Conservation (phyloP, 805 yeast genomes). For the Novakomyces olei region DNA sequence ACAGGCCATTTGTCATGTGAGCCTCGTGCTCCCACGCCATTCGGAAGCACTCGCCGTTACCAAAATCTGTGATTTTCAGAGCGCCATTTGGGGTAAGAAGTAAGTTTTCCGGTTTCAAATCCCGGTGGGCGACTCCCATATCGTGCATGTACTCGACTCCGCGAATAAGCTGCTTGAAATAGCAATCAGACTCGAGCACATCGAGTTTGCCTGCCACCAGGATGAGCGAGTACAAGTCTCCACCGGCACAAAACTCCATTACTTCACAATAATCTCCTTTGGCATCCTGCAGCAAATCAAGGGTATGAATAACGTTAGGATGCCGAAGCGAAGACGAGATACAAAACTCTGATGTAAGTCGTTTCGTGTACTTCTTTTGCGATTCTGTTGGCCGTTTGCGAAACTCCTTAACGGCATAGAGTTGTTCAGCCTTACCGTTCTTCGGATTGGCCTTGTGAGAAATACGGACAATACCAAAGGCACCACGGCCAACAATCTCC, state of each 20-base stretch:
- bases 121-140: slow-evolving; percentile 87
- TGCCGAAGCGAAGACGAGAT: slow-evolving; percentile 57
- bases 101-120: slow-evolving; percentile 72
- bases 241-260: slow-evolving; percentile 89
- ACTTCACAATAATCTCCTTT: slow-evolving; percentile 61
- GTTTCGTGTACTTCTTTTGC: slow-evolving; percentile 33
- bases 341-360: slow-evolving; percentile 79
- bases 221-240: slow-evolving; percentile 47
- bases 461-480: slow-evolving; percentile 81
- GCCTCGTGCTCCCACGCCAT: slow-evolving; percentile 72
- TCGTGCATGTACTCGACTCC: slow-evolving; percentile 73
- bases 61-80: slow-evolving; percentile 62
- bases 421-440: slow-evolving; percentile 20
- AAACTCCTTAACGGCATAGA: slow-evolving; percentile 61
- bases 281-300: slow-evolving; percentile 58
- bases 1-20: slow-evolving; percentile 46
- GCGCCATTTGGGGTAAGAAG: slow-evolving; percentile 44
- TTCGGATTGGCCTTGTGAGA: slow-evolving; percentile 37
- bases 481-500: slow-evolving; percentile 82
- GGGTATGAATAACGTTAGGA: slow-evolving; percentile 53
- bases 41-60: slow-evolving; percentile 73
- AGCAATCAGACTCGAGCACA: slow-evolving; percentile 62
- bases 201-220: slow-evolving; percentile 31
- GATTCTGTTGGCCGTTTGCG: slow-evolving; percentile 38
- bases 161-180: slow-evolving; percentile 61